Base-by-base conservation (phyloP, 2,329 filamentous ascomycete genomes). In the Ophiostoma angusticollis region DNA sequence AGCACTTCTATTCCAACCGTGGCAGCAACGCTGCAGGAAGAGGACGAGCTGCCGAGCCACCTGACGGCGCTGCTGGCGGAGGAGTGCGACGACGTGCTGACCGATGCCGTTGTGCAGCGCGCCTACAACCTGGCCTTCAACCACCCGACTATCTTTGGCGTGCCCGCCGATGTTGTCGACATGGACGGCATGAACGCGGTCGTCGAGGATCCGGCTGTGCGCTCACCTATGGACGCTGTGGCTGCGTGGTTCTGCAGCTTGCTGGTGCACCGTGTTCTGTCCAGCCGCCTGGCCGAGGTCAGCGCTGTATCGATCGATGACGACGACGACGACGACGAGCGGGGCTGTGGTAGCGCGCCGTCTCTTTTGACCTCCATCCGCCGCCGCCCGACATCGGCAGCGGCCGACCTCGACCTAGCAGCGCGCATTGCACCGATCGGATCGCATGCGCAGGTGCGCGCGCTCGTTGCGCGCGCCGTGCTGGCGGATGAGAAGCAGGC, bases 51-150 rank as follows among this genome's bases (percentile, higher is more conserved):
- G 3, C 84, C 87, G 0, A 74, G 78, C 11, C 80, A 95, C 54
- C 68, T 95, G 6, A 74, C 77, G 3, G 65, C 74, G 7, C 68
- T 96, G 2, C 70, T 95, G 4, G 74, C 86, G 46, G 74, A 81
- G 45, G 80, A 89, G 21, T 86, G 81, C 47, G 84, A 93, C 37
- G 76, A 85, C 17, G 84, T 95, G 8, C 70, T 96, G 47, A 78
- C 78, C 46, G 72, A 82, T 38, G 69, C 71, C 31, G 80, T 94
- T 45, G 72, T 89, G 28, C 84, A 93, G 58, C 77, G 86, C 39
- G 85, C 85, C 2, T 84, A 89, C 56, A 94, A 93, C 54, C 68
- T 95, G 13, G 84, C 86, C 3, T 94, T 86, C 74, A 91, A 94
- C 58, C 71, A 74, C 41, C 76, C 79, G 5, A 89, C 81, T 0